Conservation (phyloP, 305 asterid species). For the Caryopteris hybrid region DNA sequence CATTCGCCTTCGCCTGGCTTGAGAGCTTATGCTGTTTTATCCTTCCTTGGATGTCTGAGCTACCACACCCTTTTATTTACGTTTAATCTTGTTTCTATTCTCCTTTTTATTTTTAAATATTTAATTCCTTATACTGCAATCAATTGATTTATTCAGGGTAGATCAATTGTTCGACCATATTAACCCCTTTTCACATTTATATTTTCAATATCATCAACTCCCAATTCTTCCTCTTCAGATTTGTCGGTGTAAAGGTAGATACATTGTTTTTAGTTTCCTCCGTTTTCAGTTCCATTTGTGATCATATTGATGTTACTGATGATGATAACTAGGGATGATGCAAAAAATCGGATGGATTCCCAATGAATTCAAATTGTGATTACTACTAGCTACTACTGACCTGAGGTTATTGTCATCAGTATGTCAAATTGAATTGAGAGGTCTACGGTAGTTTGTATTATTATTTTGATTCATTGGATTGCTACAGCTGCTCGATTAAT, state of each 20-base stretch:
- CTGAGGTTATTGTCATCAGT: constrained; percentile 8
- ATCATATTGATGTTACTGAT: not conserved
- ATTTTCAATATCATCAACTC: constrained; percentile 55
- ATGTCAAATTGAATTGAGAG: too few relatives aligned
- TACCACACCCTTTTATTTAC: not conserved
- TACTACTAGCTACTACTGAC: constrained; percentile 67
- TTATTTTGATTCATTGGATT: too few relatives aligned
- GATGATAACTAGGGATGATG: constrained; percentile 41
- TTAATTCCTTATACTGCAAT: constrained; percentile 50
- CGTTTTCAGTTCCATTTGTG: not conserved
- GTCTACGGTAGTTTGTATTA: too few relatives aligned
- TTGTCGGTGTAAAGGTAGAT: constrained; percentile 54
- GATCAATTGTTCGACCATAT: constrained; percentile 46
- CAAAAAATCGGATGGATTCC: constrained; percentile 69
- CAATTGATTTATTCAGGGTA: constrained; percentile 18
- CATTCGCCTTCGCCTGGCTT: constrained; percentile 58
- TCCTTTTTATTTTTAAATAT: not conserved
- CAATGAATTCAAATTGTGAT: constrained; percentile 44
- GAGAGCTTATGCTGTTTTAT: constrained; percentile 43
- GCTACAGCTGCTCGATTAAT: too few relatives aligned
- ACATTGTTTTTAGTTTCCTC: not conserved
- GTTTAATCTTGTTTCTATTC: too few relatives aligned
- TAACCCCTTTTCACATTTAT: constrained; percentile 16
- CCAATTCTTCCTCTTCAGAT: constrained; percentile 10
- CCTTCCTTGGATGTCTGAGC: constrained; percentile 62